phyloP scores from a whole-genome alignment of 2,329 filamentous ascomycete species.

The Cladophialophora yegresii region DNA sequence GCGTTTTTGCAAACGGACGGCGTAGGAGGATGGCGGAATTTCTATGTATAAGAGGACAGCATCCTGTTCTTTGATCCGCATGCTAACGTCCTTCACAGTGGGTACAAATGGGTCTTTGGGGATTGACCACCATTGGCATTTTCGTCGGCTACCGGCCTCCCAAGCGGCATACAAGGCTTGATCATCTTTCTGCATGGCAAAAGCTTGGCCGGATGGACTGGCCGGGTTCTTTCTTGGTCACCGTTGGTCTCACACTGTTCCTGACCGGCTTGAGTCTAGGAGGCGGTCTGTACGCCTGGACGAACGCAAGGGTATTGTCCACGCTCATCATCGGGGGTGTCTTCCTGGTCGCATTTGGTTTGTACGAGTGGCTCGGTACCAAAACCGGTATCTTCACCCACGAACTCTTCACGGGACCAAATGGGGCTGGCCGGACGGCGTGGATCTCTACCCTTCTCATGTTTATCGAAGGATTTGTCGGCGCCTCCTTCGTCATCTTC shows the following conservation, averaged over 20 bases:
- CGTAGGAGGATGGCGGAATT: too few species aligned
- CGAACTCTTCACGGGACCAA: too few species aligned
- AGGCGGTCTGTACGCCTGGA: slow-evolving; percentile 25
- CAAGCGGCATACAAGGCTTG: slow-evolving; percentile 23
- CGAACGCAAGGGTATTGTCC: slow-evolving; percentile 8
- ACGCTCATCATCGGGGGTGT: slow-evolving; percentile 22
- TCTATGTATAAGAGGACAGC: too few species aligned
- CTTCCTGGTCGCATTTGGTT: slow-evolving; percentile 19
- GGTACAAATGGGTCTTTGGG: slow-evolving; percentile 24
- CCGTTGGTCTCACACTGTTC: slow-evolving; percentile 20
- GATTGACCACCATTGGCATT: slow-evolving; percentile 8
- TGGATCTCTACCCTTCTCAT: too few species aligned
- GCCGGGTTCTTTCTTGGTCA: slow-evolving; percentile 13
- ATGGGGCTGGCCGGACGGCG: too few species aligned
- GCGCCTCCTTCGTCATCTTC: too few species aligned
- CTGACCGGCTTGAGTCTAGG: slow-evolving; percentile 20
- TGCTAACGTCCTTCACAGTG: slow-evolving; percentile 26
- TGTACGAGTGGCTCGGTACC: slow-evolving; percentile 28
- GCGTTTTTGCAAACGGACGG: too few species aligned
- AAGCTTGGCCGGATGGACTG: slow-evolving; percentile 20
- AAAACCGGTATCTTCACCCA: slow-evolving; percentile 25
- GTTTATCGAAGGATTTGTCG: too few species aligned
- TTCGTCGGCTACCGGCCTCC: slow-evolving; percentile 23
- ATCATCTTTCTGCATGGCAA: slow-evolving; percentile 19
- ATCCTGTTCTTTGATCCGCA: too few species aligned